Evolutionary conservation across 2,329 filamentous ascomycete species (phyloP).

Genomic region (Verticillium klebahnii): DNA sequence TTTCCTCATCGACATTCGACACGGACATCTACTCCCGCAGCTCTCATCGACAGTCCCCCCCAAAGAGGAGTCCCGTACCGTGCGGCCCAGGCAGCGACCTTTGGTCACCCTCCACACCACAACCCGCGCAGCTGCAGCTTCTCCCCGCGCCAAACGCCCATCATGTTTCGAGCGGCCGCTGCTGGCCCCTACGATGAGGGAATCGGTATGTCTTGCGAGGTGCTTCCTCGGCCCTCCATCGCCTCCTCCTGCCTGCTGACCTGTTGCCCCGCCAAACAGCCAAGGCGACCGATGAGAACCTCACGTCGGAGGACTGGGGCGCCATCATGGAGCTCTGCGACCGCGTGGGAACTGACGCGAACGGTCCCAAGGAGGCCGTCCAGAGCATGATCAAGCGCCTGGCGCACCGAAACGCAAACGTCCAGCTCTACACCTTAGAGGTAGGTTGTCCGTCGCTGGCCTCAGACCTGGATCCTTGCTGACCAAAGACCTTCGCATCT

Average conservation of each 20-base stretch:
- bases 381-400: slow-evolving; percentile 88
- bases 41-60: not conserved
- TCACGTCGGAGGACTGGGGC: slow-evolving; percentile 74
- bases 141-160: slow-evolving; percentile 18
- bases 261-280: slow-evolving; percentile 28
- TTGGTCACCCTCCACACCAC: not conserved
- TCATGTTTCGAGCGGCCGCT: slow-evolving; percentile 56
- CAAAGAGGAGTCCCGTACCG: not conserved
- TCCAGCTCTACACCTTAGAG: slow-evolving; percentile 92
- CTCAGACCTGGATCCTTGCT: not conserved
- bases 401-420: slow-evolving; percentile 90
- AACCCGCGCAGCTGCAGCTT: slow-evolving; percentile 7
- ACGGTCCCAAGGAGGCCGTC: slow-evolving; percentile 75
- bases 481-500: slow-evolving; percentile 5
- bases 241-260: not conserved
- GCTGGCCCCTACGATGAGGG: slow-evolving; percentile 54
- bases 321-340: slow-evolving; percentile 62
- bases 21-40: not conserved
- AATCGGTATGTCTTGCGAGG: slow-evolving; percentile 44
- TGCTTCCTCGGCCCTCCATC: not conserved
- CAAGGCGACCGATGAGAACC: slow-evolving; percentile 93
- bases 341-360: slow-evolving; percentile 48
- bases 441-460: slow-evolving; percentile 34
- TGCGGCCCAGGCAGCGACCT: not conserved
- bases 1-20: not conserved